Evolutionary conservation across 768 basidiomycete species (phyloP).

Genomic region (Suillus subaureus): DNA sequence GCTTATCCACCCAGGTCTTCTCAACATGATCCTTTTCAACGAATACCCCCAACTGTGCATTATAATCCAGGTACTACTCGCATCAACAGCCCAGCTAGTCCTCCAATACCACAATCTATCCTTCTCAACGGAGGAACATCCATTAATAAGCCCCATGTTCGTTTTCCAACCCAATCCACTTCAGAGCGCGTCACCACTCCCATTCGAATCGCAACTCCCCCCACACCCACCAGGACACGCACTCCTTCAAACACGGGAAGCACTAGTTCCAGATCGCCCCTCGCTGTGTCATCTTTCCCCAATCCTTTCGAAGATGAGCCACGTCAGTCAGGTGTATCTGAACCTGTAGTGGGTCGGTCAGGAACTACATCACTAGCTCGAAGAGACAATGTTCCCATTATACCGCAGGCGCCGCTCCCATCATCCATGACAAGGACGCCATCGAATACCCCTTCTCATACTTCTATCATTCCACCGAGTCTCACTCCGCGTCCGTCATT

Average conservation of each 20-base stretch:
- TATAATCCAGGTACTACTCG: constrained; percentile 4
- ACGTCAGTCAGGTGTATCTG: constrained; percentile 5
- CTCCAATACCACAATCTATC: constrained; percentile 4
- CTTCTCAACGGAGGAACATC: constrained; percentile 13
- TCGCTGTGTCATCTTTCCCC: constrained; percentile 15
- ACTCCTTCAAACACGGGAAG: constrained; percentile 22
- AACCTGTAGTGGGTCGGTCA: constrained; percentile 16
- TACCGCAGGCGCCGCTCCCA: constrained; percentile 10
- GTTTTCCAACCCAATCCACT: constrained; percentile 11
- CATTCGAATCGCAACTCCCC: constrained; percentile 18
- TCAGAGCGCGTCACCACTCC: constrained; percentile 21
- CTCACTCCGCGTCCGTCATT: constrained; percentile 18
- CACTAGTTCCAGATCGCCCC: constrained; percentile 11
- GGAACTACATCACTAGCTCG: constrained; percentile 16
- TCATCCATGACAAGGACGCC: constrained; percentile 11
- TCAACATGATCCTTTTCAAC: constrained; percentile 29
- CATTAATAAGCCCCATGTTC: constrained; percentile 5
- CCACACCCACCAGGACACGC: constrained; percentile 19
- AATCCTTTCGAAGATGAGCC: constrained; percentile 15
- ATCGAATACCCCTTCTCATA: not conserved
- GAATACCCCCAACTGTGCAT: constrained; percentile 27
- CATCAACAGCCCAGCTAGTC: not conserved
- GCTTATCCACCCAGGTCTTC: constrained; percentile 16
- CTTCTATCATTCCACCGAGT: constrained; percentile 15
- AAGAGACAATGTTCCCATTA: constrained; percentile 16